These are phyloP conservation scores for Coelastrella sp. DNA, from an alignment of 139 green algal genomes.

Conservation along the genomic window DNA sequence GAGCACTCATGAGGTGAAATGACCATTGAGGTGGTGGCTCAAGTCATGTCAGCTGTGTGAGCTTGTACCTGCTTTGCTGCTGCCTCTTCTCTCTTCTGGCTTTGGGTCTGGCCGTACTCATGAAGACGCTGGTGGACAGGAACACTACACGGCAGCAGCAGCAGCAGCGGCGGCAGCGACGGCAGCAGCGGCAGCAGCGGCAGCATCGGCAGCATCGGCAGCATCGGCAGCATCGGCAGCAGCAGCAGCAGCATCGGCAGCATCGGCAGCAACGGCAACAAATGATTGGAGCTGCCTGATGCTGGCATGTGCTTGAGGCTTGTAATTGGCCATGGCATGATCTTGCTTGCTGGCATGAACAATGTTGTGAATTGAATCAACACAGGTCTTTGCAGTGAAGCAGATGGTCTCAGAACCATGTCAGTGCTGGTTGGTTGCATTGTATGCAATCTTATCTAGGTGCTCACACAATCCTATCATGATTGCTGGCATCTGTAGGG, in stretches of 20 bases:
- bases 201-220: neutral
- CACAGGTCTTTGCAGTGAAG: too few relatives aligned
- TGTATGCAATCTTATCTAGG: too few relatives aligned
- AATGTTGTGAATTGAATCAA: too few relatives aligned
- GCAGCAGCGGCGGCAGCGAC: neutral
- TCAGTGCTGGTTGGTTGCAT: too few relatives aligned
- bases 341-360: too few relatives aligned
- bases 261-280: too few relatives aligned
- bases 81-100: neutral
- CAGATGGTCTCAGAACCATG: too few relatives aligned
- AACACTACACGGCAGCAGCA: constrained; percentile 1
- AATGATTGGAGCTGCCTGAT: too few relatives aligned
- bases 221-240: too few relatives aligned
- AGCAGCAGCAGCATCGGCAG: constrained; percentile 11
- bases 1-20: neutral
- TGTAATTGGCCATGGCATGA: too few relatives aligned
- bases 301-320: too few relatives aligned
- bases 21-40: neutral
- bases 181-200: neutral
- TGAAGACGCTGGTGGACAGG: neutral
- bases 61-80: neutral
- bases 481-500: neutral
- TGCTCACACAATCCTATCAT: too few relatives aligned
- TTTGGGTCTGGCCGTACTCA: neutral
- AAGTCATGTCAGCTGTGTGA: neutral